These are phyloP conservation scores for Penicillium alfredii DNA, from an alignment of 495 filamentous ascomycete species.

Conservation along the genomic window DNA sequence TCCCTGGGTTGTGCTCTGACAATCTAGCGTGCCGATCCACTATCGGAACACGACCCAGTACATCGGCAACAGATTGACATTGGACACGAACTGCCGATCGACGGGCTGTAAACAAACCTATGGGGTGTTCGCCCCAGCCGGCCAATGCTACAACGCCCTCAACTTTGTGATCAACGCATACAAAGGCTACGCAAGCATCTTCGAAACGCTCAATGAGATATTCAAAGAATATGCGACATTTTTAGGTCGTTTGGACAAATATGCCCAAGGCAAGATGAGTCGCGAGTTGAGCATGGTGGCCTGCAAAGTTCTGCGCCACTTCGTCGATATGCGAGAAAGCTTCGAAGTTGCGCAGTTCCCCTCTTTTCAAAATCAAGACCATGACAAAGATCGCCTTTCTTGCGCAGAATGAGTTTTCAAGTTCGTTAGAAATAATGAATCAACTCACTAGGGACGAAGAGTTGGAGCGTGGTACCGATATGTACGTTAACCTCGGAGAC, in stretches of 20 bases:
- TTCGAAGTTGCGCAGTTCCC: background rate
- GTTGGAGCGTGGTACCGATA: background rate
- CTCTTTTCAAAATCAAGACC: conserved; percentile 1
- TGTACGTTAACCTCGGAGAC: conserved; percentile 1
- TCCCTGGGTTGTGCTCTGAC: background rate
- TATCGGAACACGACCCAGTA: background rate
- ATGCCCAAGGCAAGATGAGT: conserved; percentile 5
- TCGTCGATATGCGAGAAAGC: conserved; percentile 6
- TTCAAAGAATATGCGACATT: conserved; percentile 3
- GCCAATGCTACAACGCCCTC: conserved; percentile 12
- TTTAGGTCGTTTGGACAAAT: conserved; percentile 4
- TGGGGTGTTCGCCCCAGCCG: conserved; percentile 9
- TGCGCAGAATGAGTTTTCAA: background rate
- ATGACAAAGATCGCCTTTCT: conserved; percentile 7
- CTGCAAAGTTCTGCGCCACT: conserved; percentile 1
- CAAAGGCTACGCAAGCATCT: conserved; percentile 3
- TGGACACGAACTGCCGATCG: conserved; percentile 2
- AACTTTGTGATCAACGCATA: conserved; percentile 12
- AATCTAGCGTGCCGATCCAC: background rate
- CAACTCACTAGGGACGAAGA: conserved; percentile 1
- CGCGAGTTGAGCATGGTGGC: background rate
- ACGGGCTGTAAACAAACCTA: background rate
- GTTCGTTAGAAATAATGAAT: conserved; percentile 1
- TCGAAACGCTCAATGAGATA: background rate
- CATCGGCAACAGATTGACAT: conserved; percentile 1